Conservation (phyloP, 805 yeast genomes). For the Ogataea wickerhamii region DNA sequence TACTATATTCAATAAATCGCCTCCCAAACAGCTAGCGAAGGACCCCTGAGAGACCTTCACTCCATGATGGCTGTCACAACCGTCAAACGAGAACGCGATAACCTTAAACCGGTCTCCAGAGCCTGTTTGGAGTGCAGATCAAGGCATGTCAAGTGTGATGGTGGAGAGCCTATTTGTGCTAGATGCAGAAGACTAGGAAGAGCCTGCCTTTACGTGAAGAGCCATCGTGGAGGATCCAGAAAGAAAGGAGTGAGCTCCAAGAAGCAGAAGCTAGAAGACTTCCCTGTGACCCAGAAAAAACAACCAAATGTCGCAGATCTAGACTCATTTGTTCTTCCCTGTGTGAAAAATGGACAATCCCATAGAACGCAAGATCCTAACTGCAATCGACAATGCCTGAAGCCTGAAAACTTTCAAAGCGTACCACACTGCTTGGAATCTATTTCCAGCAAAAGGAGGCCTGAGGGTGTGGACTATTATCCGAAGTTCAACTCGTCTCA, state of each 20-base stretch:
- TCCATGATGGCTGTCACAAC: conserved; percentile 3
- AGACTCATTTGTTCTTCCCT: conserved; percentile 26
- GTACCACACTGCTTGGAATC: conserved; percentile 30
- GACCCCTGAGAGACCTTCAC: too few species aligned
- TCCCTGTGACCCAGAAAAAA: neutral
- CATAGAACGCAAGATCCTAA: conserved; percentile 16
- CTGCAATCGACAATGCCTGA: conserved; percentile 28
- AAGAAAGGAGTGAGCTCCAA: conserved; percentile 41
- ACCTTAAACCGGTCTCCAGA: conserved; percentile 38
- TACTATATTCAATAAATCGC: too few species aligned
- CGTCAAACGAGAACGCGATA: conserved; percentile 6
- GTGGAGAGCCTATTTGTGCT: conserved; percentile 42
- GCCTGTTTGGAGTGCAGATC: conserved; percentile 53
- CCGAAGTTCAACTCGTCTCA: conserved; percentile 32
- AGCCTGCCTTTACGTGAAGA: conserved; percentile 46
- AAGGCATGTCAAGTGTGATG: conserved; percentile 50
- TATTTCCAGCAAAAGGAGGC: neutral
- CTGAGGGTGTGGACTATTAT: conserved; percentile 23
- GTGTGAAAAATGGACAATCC: conserved; percentile 26
- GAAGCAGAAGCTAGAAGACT: conserved; percentile 14
- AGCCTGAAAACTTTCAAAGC: conserved; percentile 24
- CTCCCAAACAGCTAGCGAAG: too few species aligned
- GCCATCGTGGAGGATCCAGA: conserved; percentile 53
- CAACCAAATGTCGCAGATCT: conserved; percentile 4
- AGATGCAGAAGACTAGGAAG: conserved; percentile 36